Evolutionary conservation across 2,329 filamentous ascomycete species (phyloP).

Genomic region (Helminthosporium solani): DNA sequence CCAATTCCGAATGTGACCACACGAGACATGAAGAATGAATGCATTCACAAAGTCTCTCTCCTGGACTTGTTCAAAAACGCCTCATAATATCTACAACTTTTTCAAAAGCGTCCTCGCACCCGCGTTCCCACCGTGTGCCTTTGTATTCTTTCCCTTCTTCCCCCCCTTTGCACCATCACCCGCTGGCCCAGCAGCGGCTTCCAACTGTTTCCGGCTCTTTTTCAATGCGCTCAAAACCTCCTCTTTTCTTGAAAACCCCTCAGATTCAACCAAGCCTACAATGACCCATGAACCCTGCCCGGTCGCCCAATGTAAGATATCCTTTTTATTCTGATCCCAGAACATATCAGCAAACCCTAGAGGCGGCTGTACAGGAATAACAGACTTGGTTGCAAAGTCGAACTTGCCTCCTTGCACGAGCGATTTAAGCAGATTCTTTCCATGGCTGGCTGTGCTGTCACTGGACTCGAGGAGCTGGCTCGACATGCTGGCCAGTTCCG

Average conservation of each 20-base stretch:
- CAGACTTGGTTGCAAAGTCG: conserved; percentile 68
- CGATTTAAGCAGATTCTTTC: conserved; percentile 87
- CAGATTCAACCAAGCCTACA: conserved; percentile 74
- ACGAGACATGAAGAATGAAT: too few relatives aligned
- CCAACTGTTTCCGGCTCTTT: conserved; percentile 69
- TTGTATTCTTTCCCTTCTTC: conserved; percentile 38
- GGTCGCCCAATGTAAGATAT: conserved; percentile 80
- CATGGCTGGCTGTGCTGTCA: conserved; percentile 52
- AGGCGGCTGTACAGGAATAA: conserved; percentile 71
- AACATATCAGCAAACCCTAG: conserved; percentile 78
- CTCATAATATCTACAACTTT: conserved; percentile 32
- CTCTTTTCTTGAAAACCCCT: conserved; percentile 64
- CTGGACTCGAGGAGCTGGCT: conserved; percentile 33
- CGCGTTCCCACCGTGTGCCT: conserved; percentile 47
- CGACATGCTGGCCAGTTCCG: conserved; percentile 58
- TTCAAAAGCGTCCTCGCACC: conserved; percentile 50
- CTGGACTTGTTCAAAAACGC: background rate
- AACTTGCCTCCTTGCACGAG: conserved; percentile 87
- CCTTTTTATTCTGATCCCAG: conserved; percentile 76
- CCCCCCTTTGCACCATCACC: conserved; percentile 20
- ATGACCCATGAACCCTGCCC: conserved; percentile 85
- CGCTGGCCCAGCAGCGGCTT: conserved; percentile 60
- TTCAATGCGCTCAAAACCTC: conserved; percentile 70
- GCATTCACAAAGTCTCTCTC: background rate
- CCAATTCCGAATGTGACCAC: too few relatives aligned